Percentiles rank a stretch among this genome's conserved stretches.
phyloP scores from a whole-genome alignment of 768 basidiomycete species.

The Boletus bicolor region DNA sequence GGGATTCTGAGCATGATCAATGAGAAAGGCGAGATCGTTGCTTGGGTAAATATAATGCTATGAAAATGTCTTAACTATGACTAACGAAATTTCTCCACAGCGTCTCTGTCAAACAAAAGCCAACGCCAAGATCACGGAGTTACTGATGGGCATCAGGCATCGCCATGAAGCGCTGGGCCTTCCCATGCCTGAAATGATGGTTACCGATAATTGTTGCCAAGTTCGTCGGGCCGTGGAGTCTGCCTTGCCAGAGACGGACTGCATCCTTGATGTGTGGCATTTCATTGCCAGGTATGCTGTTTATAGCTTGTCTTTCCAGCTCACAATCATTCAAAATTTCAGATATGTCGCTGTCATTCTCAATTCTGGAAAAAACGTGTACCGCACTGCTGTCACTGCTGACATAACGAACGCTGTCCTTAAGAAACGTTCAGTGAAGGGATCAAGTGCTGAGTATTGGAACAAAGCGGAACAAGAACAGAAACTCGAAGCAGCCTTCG shows the following conservation, averaged over 20 bases:
- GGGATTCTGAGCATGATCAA: no score
- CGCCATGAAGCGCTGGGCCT: background rate
- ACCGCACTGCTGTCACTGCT: background rate
- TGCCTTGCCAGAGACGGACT: background rate
- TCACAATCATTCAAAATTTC: background rate
- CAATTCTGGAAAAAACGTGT: slow-evolving; percentile 5
- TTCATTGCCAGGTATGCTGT: background rate
- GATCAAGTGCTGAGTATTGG: slow-evolving; percentile 12
- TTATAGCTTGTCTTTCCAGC: background rate
- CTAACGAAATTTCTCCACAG: background rate
- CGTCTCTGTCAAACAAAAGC: background rate
- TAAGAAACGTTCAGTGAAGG: slow-evolving; percentile 4
- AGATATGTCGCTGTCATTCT: slow-evolving; percentile 15
- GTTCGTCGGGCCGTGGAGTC: slow-evolving; percentile 1
- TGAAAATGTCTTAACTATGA: no score
- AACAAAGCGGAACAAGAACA: no score
- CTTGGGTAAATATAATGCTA: no score
- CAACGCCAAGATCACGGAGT: background rate
- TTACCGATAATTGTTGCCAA: slow-evolving; percentile 24
- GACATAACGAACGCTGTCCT: slow-evolving; percentile 14
- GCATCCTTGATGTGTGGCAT: slow-evolving; percentile 19
- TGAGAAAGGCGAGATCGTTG: no score
- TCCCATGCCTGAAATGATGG: slow-evolving; percentile 10
- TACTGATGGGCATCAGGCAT: background rate
- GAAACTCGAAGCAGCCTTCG: no score